Evolutionary conservation across 352 stramenopile genomes (phyloP).

Genomic region (Phytophthora sansomeana): DNA sequence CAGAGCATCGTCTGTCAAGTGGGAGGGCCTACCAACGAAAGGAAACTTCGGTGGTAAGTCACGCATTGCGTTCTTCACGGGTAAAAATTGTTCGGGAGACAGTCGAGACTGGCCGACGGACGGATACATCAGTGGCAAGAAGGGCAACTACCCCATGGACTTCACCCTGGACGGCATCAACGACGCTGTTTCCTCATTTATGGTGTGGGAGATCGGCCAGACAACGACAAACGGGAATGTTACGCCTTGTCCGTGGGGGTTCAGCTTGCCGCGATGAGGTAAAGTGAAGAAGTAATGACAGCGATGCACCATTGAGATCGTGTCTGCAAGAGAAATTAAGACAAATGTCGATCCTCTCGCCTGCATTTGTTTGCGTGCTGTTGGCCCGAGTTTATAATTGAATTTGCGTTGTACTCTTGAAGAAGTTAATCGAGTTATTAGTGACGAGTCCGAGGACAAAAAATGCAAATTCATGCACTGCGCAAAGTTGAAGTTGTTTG

Average conservation of each 20-base stretch:
- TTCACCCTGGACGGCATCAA: conserved; percentile 38
- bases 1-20: conserved; percentile 37
- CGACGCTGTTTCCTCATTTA: conserved; percentile 38
- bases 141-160: conserved; percentile 34
- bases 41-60: conserved; percentile 28
- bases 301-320: too few relatives aligned
- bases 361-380: too few relatives aligned
- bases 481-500: too few relatives aligned
- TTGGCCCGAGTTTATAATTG: too few relatives aligned
- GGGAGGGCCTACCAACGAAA: conserved; percentile 21
- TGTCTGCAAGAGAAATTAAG: too few relatives aligned
- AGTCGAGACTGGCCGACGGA: conserved; percentile 32
- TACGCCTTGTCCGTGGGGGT: conserved; percentile 35
- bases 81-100: conserved; percentile 28
- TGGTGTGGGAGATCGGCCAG: conserved; percentile 30
- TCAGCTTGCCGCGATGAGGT: too few relatives aligned
- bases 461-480: too few relatives aligned
- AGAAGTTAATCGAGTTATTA: too few relatives aligned
- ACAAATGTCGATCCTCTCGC: too few relatives aligned
- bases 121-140: conserved; percentile 22
- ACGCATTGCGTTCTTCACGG: conserved; percentile 40
- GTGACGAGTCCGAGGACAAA: too few relatives aligned
- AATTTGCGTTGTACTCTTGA: too few relatives aligned
- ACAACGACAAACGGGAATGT: conserved; percentile 17
- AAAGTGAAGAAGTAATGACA: too few relatives aligned